These are phyloP conservation scores for Venturia pyrina DNA, from an alignment of 2,329 filamentous ascomycete genomes.

Conservation along the genomic window DNA sequence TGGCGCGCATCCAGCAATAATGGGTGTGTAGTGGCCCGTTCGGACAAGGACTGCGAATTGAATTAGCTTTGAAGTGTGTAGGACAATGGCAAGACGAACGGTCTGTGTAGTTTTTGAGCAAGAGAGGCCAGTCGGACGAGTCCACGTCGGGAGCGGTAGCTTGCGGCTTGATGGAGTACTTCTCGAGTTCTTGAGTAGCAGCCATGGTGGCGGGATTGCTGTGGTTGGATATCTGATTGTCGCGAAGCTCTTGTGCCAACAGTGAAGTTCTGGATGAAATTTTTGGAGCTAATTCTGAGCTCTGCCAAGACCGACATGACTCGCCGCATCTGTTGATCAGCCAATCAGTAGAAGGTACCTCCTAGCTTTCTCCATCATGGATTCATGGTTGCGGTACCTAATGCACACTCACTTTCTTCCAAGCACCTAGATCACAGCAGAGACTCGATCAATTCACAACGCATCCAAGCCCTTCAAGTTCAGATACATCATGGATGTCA, in stretches of 20 bases:
- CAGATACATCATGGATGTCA: too few relatives aligned
- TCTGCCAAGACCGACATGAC: neutral
- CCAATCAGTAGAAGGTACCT: too few relatives aligned
- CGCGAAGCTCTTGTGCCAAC: neutral
- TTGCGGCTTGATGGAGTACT: conserved; percentile 34
- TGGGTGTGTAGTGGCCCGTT: conserved; percentile 94
- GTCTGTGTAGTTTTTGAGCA: conserved; percentile 93
- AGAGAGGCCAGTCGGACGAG: conserved; percentile 83
- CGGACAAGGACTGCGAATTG: conserved; percentile 64
- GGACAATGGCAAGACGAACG: conserved; percentile 45
- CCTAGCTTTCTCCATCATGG: too few relatives aligned
- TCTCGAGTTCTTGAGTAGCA: conserved; percentile 11
- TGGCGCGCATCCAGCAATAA: conserved; percentile 83
- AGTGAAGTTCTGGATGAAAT: neutral
- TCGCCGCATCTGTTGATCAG: neutral
- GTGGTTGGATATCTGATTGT: neutral
- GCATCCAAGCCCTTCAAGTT: too few relatives aligned
- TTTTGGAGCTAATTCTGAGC: neutral
- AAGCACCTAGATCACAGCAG: too few relatives aligned
- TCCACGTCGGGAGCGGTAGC: conserved; percentile 66
- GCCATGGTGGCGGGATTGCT: conserved; percentile 13
- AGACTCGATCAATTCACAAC: too few relatives aligned
- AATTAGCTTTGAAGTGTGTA: neutral
- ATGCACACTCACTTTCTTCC: neutral
- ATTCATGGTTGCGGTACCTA: too few relatives aligned